Evolutionary conservation across 345 rosid species (phyloP), one percentile per base, ranked within the genome.

Genomic region (Citrus maxima): DNA sequence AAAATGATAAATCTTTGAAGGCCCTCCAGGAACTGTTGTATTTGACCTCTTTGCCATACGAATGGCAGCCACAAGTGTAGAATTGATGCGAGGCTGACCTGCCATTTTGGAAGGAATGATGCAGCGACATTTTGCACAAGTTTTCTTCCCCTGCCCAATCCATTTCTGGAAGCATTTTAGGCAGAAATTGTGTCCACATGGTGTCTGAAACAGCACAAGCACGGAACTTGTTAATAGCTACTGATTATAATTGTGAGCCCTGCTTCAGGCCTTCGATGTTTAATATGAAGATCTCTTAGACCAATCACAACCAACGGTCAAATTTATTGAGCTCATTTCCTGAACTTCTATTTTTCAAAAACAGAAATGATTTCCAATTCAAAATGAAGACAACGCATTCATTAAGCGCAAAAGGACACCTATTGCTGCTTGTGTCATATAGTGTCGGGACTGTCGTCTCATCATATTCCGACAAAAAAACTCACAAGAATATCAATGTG

Each of bases 131-230:
- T 88, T 89, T 22, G 88, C 90, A 54, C 93, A 88, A 10, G 87
- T 89, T 3, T 73, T 72, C 74, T 86, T 89, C 24, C 91, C 83
- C 75, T 87, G 88, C 18, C 85, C 84, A 28, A 85, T 75, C 94
- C 92, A 89, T 60, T 82, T 92, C 81, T 89, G 84, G 78, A 90
- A 92, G 83, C 97, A 92, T 73, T 82, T 87, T 59, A 92, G 73
- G 82, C 94, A 90, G 73, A 88, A 92, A 65, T 90, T 90, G 82
- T 90, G 97, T 3, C 92, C 97, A 58, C 94, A 92, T 3, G 93
- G 90, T 21, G 90, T 88, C 94, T 92, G 93, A n/a, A 85, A 61
- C 67, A 75, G 60, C 63, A 78, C 5, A 78, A 59, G 74, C 14
- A 24, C 76, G 62, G 58, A 1, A 78, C 22, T 38, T 42, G 67